Base-by-base conservation (phyloP, 2,329 filamentous ascomycete genomes). In the Scedosporium boydii region DNA sequence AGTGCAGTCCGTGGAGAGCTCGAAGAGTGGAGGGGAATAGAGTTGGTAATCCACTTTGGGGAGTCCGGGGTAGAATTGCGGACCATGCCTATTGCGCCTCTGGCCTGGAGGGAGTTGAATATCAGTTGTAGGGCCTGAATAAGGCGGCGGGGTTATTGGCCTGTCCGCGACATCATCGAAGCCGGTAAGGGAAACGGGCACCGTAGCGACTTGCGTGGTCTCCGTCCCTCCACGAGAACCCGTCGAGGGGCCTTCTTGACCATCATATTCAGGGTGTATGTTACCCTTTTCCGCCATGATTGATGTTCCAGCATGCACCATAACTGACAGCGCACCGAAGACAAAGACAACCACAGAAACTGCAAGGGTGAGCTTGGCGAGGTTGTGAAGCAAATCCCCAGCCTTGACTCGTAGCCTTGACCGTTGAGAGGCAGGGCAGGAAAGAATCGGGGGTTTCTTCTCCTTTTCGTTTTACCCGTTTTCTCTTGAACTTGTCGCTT, bases 21-120 rank as follows among this genome's bases (percentile, higher is more conserved):
- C 77, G 68, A 84, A 84, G 41, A 80, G 73, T 4, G 79, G 77
- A 16, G 80, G 82, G 6, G 73, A 73, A 70, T 85, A 85, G 18
- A 79, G 74, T n/a, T 76, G 74, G 69, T 82, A 82, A 70, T 83
- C 79, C 16, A 83, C 67, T 23, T 69, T 68, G 1, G 80, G 80
- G 5, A 82, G 75, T 6, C 80, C 80, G 1, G 78, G 76, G 65
- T 81, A 79, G 27, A 71, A 72, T 51, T 74, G 74, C 3, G 26
- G 46, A 18, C 34, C 58, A 12, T 51, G n/a, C 42, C 58, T 23
- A 7, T 7, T n/a, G 7, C 58, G 58, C 7, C 26, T 18, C 44
- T 51, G 58, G 21, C 41, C 23, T 44, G n/a, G 21, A 9, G 23
- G 9, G 7, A 16, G 21, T 29, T 18, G 12, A 18, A 44, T 44